These are phyloP conservation scores for Chytriomyces confervae DNA, from an alignment of 192 early-diverging fungal species.

Conservation along the genomic window DNA sequence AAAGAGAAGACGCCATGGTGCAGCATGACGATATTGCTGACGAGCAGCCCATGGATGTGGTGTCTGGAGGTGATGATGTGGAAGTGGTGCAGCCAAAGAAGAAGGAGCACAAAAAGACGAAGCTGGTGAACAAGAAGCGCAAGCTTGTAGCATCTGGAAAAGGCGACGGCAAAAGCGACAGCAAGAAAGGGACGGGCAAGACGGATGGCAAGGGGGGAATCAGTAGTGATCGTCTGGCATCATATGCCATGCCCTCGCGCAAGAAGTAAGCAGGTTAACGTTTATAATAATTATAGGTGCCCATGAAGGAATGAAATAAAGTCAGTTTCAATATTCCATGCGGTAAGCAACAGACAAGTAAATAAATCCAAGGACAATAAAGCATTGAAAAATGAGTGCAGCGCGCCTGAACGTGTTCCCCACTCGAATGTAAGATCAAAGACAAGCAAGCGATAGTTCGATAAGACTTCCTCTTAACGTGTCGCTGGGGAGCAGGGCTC, in stretches of 20 bases:
- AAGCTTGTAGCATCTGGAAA: not conserved
- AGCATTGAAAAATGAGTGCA: constrained; percentile 20
- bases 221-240: constrained; percentile 38
- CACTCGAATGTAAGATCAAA: constrained; percentile 82
- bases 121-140: not conserved
- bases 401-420: constrained; percentile 89
- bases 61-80: not conserved
- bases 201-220: constrained; percentile 24
- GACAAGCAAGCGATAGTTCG: too few species aligned
- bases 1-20: not conserved
- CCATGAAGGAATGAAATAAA: not conserved
- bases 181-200: constrained; percentile 22
- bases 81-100: constrained; percentile 11
- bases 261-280: constrained; percentile 16
- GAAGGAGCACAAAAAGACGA: constrained; percentile 18
- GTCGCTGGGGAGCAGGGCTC: constrained; percentile 67
- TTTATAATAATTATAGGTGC: too few species aligned
- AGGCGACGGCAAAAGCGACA: not conserved
- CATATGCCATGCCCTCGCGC: constrained; percentile 40
- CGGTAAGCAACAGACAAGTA: not conserved
- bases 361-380: not conserved
- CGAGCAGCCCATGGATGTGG: not conserved
- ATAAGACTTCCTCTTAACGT: not conserved
- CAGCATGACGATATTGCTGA: not conserved
- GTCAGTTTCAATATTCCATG: not conserved